Conservation (phyloP, 169 alveolate species). For the Plasmodium yoelii region DNA sequence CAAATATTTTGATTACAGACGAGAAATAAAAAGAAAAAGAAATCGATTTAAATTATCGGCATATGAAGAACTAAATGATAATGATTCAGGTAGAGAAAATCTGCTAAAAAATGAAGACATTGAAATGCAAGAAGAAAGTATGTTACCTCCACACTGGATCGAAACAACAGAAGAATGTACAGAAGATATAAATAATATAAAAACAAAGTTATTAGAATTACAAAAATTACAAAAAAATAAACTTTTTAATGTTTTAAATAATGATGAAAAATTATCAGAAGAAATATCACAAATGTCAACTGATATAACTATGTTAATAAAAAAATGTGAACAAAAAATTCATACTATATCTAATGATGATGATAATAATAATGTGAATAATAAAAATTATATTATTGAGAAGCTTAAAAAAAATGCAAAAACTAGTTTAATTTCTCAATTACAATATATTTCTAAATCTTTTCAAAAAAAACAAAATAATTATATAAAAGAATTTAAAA, state of each 20-base stretch:
- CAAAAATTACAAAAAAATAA: slow-evolving; percentile 79
- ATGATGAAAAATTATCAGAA: slow-evolving; percentile 54
- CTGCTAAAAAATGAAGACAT: slow-evolving; percentile 30
- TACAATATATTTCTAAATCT: slow-evolving; percentile 78
- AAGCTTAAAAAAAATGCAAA: slow-evolving; percentile 82
- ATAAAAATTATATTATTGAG: slow-evolving; percentile 24
- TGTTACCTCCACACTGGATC: slow-evolving; percentile 81
- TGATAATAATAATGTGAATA: neutral
- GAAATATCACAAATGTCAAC: slow-evolving; percentile 70
- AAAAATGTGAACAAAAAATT: slow-evolving; percentile 54
- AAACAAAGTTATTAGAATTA: slow-evolving; percentile 67
- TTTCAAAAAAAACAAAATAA: slow-evolving; percentile 80
- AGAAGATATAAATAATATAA: slow-evolving; percentile 77
- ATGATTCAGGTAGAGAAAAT: slow-evolving; percentile 55
- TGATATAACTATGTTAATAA: slow-evolving; percentile 49
- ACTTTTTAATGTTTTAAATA: slow-evolving; percentile 72
- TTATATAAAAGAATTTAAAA: slow-evolving; percentile 79
- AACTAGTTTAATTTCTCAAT: slow-evolving; percentile 79
- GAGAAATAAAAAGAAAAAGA: slow-evolving; percentile 51
- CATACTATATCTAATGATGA: slow-evolving; percentile 32
- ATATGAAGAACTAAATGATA: slow-evolving; percentile 64
- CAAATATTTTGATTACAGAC: slow-evolving; percentile 60
- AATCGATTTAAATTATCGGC: slow-evolving; percentile 71
- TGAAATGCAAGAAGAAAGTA: slow-evolving; percentile 75
- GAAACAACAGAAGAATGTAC: slow-evolving; percentile 78